Evolutionary conservation across 2,329 filamentous ascomycete genomes (phyloP), one percentile per base, ranked within the genome.

Genomic region (Aspergillus texensis): DNA sequence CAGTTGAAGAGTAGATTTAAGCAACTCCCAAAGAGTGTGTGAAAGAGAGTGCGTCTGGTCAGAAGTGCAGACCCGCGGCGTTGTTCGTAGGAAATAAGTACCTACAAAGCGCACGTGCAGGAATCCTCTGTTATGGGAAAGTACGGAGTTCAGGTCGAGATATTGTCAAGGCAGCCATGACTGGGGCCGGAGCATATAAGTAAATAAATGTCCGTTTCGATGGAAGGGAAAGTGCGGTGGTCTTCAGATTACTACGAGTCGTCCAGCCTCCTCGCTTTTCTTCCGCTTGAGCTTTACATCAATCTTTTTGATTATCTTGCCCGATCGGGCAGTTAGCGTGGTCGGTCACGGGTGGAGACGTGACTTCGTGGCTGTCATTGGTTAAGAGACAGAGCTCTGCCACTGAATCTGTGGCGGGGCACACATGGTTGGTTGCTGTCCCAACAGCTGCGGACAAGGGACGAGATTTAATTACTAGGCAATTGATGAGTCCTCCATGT

Each of bases 221-320:
- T 48, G 24, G 24, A 39, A 55, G 1, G 10, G n/a, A 55, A 55
- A 39, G 52, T 32, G 52, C 52, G 52, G 36, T 39, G 21, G 52
- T 52, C 48, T 52, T 32, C 30, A 14, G 14, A 36, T 21, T 36
- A 54, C 30, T 58, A 57, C 26, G 39, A 65, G 59, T 67, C 62
- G 63, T 60, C 67, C 67, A 68, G 65, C 67, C 67, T 65, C 67
- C 59, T 61, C 59, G 48, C 54, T 66, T 66, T 66, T 45, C 50
- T 34, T 53, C 41, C 32, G 28, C 48, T 19, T 60, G 41, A 58
- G 12, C 28, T 61, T 54, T 39, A 55, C 24, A 54, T 45, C 54
- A 48, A 46, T 46, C 43, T 12, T 46, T 24, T 39, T 48, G 59
- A 61, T 30, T 46, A 57, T 62, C 58, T 62, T 36, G 50, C 62